phyloP scores from a whole-genome alignment of 169 alveolate genomes.

The Ichthyophthirius multifiliis region DNA sequence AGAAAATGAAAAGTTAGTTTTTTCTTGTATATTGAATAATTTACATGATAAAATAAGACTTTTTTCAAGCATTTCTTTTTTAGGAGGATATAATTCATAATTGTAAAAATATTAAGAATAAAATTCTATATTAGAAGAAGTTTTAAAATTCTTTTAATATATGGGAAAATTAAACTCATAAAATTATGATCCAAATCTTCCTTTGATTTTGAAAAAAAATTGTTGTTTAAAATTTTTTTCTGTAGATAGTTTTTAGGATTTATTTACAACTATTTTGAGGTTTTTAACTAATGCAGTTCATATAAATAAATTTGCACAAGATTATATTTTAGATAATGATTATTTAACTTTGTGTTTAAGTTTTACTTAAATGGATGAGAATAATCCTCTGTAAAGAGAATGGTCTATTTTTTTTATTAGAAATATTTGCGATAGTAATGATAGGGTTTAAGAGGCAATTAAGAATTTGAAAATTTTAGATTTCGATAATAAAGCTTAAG shows the following conservation, averaged over 20 bases:
- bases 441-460: not conserved
- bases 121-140: not conserved
- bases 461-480: not conserved
- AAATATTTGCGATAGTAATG: not conserved
- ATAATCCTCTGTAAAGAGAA: not conserved
- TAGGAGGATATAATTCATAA: not conserved
- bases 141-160: not conserved
- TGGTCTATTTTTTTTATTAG: not conserved
- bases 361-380: constrained; percentile 3
- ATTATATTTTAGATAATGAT: not conserved
- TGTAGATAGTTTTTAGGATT: not conserved
- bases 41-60: not conserved
- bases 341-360: not conserved
- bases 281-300: not conserved
- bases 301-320: not conserved
- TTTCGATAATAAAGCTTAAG: not conserved
- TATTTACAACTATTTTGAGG: not conserved
- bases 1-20: not conserved
- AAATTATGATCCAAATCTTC: not conserved
- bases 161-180: not conserved
- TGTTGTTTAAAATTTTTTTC: not conserved
- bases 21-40: not conserved
- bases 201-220: not conserved
- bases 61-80: not conserved
- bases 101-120: not conserved